Conservation (phyloP, 2,329 filamentous ascomycete genomes). For the Aspergillus flavus region DNA sequence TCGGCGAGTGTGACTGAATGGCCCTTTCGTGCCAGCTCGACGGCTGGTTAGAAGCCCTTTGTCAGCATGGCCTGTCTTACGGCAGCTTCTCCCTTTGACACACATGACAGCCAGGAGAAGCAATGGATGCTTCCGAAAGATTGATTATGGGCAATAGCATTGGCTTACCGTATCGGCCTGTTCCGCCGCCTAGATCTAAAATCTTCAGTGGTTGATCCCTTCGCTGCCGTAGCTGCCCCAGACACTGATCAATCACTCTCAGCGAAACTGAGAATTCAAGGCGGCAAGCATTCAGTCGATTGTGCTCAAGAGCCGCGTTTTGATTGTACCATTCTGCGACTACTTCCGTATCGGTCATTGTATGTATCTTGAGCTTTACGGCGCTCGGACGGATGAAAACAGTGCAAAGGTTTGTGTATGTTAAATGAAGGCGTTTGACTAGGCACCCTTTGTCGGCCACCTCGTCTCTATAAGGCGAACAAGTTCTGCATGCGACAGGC, state of each 20-base stretch:
- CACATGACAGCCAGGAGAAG: background rate
- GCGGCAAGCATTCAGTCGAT: background rate
- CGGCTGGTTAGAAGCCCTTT: background rate
- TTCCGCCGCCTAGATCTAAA: conserved; percentile 1
- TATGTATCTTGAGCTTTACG: background rate
- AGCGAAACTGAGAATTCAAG: conserved; percentile 1
- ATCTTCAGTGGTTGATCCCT: background rate
- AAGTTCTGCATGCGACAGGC: background rate
- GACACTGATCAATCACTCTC: background rate
- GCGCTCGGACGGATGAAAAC: background rate
- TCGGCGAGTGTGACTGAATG: background rate
- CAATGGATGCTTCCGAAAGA: background rate
- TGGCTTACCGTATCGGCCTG: conserved; percentile 1
- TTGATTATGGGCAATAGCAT: background rate
- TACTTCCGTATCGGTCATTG: background rate
- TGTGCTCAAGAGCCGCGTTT: background rate
- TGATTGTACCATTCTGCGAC: background rate
- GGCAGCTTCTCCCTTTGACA: too few relatives aligned
- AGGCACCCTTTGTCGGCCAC: too few relatives aligned
- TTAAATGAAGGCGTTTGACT: background rate
- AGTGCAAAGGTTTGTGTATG: background rate
- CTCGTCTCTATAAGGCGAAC: background rate
- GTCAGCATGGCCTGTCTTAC: background rate
- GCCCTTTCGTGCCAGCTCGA: background rate
- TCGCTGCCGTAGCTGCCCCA: background rate